Evolutionary conservation across 2,329 filamentous ascomycete species (phyloP), one percentile per base, ranked within the genome.

Genomic region (Talaromyces sp.): DNA sequence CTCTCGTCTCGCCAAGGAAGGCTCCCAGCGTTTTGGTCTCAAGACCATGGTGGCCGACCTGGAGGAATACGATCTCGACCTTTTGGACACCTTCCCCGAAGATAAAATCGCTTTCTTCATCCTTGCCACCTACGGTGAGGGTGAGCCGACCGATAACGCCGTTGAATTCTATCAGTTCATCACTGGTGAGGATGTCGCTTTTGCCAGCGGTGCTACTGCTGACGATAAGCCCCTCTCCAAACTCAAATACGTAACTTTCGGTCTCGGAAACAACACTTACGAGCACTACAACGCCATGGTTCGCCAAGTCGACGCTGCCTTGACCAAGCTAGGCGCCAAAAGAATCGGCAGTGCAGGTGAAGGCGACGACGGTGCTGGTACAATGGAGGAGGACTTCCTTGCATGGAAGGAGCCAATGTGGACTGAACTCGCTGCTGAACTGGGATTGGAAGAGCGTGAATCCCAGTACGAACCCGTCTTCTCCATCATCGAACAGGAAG

Each of bases 341-440:
- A 87, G 92, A 70, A 92, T 99, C 70, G 93, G 95, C 54, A 84
- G 89, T 65, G 92, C 93, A 64, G 95, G 96, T 72, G 94, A 98
- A 82, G 95, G 95, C 73, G 95, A 99, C 73, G 95, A 99, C 77
- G 95, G 96, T 69, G 93, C 95, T 69, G 95, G 96, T 67, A 99
- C 95, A 65, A 99, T 99, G 96, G 95, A 99, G 81, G 96, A 99
- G 81, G 96, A 99, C 74, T 99, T 98, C 79, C 82, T 99, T 73
- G 92, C 94, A 70, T 99, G 95, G 95, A 99, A 99, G 82, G 95
- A 99, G 74, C 93, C 93, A 68, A 99, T 99, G 95, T 99, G 96
- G 95, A 83, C 86, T 72, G 91, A 90, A 67, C 84, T 99, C 62
- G 85, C 90, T 27, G 86, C 91, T 69, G 88, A 91, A 75, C 92